A percentile compares a stretch with the other conserved stretches of the same genome.
These are phyloP conservation scores for Penicillium sp. DNA, from an alignment of 2,329 filamentous ascomycete species.

Conservation along the genomic window DNA sequence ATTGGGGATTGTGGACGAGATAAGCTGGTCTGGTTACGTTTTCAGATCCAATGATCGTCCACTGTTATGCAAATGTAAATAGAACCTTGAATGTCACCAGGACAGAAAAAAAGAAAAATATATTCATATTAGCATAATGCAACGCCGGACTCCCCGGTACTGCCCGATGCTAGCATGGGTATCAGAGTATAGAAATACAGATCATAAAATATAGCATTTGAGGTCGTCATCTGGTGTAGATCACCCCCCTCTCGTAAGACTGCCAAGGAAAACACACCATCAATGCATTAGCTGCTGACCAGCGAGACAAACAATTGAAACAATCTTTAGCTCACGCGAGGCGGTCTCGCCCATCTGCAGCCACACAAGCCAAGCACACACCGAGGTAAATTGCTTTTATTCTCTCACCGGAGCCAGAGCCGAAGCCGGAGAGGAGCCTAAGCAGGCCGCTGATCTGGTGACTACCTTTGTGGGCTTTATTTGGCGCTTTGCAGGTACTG, in stretches of 20 bases:
- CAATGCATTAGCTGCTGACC: neutral
- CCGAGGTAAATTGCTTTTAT: neutral
- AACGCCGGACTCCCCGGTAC: slow-evolving; percentile 21
- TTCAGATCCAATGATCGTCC: neutral
- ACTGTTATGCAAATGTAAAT: slow-evolving; percentile 3
- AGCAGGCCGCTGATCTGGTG: slow-evolving; percentile 3
- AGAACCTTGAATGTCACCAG: neutral
- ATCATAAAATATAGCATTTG: slow-evolving; percentile 9
- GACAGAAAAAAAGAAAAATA: neutral
- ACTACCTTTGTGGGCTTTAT: neutral
- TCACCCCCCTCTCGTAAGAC: neutral
- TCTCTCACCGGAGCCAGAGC: slow-evolving; percentile 5
- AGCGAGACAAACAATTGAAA: slow-evolving; percentile 7
- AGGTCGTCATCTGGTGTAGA: slow-evolving; percentile 6
- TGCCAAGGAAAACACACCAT: slow-evolving; percentile 6
- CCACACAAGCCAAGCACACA: slow-evolving; percentile 15
- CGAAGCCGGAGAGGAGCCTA: neutral
- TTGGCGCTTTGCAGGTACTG: slow-evolving; percentile 22
- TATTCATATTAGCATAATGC: slow-evolving; percentile 9
- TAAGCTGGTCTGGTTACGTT: neutral
- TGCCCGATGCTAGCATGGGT: slow-evolving; percentile 24
- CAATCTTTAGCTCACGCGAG: neutral
- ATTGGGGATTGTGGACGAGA: neutral
- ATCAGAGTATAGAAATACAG: slow-evolving; percentile 23
- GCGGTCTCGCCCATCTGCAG: slow-evolving; percentile 16